Conservation (phyloP, 768 basidiomycete genomes). For the Boletales sp. region DNA sequence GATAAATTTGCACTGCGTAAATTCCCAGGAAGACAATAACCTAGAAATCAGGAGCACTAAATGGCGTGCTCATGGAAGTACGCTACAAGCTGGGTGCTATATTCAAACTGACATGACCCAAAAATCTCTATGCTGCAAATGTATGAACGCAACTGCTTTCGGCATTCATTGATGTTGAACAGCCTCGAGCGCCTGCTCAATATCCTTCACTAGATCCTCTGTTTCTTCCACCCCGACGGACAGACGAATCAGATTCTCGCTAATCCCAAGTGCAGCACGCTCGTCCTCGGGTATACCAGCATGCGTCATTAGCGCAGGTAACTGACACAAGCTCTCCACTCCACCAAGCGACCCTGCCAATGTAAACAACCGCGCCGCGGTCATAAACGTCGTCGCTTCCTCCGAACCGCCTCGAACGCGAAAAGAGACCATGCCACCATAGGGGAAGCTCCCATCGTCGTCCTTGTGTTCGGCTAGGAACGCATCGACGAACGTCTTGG, state of each 20-base stretch:
- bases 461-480: constrained; percentile 18
- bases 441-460: constrained; percentile 65
- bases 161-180: too few relatives aligned
- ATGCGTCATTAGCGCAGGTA: constrained; percentile 89
- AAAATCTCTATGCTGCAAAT: too few relatives aligned
- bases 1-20: too few relatives aligned
- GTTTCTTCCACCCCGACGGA: constrained; percentile 88
- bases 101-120: too few relatives aligned
- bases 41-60: too few relatives aligned
- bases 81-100: too few relatives aligned
- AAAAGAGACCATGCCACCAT: constrained; percentile 86
- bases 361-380: constrained; percentile 60
- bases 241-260: constrained; percentile 70
- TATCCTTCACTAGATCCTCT: constrained; percentile 62
- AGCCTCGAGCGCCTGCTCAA: constrained; percentile 23
- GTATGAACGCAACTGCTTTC: too few relatives aligned
- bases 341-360: constrained; percentile 91
- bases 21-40: too few relatives aligned
- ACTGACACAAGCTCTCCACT: constrained; percentile 87
- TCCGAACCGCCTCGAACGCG: constrained; percentile 47
- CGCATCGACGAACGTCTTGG: constrained; percentile 55
- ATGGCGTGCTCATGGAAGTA: too few relatives aligned
- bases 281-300: constrained; percentile 67
- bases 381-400: constrained; percentile 67
- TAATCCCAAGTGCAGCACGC: constrained; percentile 69